Base-by-base conservation (phyloP, 2,329 filamentous ascomycete genomes). In the Fusarium xyrophilum region DNA sequence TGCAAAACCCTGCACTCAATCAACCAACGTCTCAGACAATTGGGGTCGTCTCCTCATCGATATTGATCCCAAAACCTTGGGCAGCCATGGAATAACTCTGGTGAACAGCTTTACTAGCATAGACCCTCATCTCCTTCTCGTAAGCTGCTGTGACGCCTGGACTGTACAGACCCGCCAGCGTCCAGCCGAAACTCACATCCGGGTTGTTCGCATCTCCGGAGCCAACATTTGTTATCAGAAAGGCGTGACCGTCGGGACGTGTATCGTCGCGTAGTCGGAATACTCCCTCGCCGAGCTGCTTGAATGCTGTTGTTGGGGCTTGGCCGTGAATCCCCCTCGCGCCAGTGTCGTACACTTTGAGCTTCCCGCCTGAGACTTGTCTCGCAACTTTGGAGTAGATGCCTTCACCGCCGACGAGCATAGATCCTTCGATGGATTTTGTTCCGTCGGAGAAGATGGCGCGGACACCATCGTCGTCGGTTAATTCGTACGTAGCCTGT, bases 291-390 rank as follows among this genome's bases (percentile, higher is more conserved):
- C 88, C 88, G 2, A 91, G 79, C 0, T 76, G 82, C 63, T 84
- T 86, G 79, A 90, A 91, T 0, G 88, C 87, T 1, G 84, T 82
- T 0, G 83, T 87, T 0, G 87, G 86, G 11, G 89, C 87, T 73
- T 90, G 87, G 1, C 88, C 89, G 68, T 91, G 88, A 27, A 91
- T 89, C 3, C 88, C 87, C 48, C 88, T 77, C 1, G 88, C 85
- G 6, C 88, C 88, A 0, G 87, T 86, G 68, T 91, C 88, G 72
- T 85, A 90, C 7, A 88, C 84, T 74, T 88, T 89, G 46, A 90
- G 74, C 50, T 78, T 83, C 3, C 86, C 87, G 7, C 79, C 78
- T 0, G 85, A 88, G 7, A 90, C 77, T 76, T 91, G 88, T 69
- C 82, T 84, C 0, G 87, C 86, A 15, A 90, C 81, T 52, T 81